Conservation (phyloP, 73 alveolate genomes). For the Paramecium sonneborni region DNA sequence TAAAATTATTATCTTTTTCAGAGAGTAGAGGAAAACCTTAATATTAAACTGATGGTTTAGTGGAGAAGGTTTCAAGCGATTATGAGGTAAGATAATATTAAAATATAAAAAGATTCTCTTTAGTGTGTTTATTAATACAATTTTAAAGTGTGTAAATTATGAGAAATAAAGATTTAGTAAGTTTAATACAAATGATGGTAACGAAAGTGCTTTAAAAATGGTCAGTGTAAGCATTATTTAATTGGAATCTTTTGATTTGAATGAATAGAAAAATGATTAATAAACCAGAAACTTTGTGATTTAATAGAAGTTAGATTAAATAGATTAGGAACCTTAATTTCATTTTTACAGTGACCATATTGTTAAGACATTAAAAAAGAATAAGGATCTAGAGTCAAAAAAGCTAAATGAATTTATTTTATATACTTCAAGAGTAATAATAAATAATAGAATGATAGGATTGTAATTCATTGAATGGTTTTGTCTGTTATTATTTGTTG, state of each 20-base stretch:
- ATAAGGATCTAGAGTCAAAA: not conserved
- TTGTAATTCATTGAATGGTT: not conserved
- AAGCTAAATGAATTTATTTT: not conserved
- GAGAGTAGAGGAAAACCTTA: not conserved
- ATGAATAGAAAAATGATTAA: not conserved
- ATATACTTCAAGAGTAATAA: not conserved
- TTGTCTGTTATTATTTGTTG: not conserved
- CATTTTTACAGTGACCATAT: not conserved
- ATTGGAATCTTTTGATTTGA: not conserved
- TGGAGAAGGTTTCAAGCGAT: not conserved
- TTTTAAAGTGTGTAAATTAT: not conserved
- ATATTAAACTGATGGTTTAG: not conserved
- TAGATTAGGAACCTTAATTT: not conserved
- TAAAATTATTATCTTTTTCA: not conserved
- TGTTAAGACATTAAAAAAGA: not conserved
- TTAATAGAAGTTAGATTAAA: not conserved
- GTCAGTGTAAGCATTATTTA: not conserved
- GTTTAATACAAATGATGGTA: not conserved
- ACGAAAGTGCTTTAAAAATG: not conserved
- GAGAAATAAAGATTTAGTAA: not conserved
- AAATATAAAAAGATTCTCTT: not conserved
- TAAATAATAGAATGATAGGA: not conserved
- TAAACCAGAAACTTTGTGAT: not conserved
- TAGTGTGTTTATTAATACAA: not conserved
- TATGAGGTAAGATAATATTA: not conserved